Evolutionary conservation across 352 stramenopile species (phyloP).

Genomic region (Plasmopara viticola): DNA sequence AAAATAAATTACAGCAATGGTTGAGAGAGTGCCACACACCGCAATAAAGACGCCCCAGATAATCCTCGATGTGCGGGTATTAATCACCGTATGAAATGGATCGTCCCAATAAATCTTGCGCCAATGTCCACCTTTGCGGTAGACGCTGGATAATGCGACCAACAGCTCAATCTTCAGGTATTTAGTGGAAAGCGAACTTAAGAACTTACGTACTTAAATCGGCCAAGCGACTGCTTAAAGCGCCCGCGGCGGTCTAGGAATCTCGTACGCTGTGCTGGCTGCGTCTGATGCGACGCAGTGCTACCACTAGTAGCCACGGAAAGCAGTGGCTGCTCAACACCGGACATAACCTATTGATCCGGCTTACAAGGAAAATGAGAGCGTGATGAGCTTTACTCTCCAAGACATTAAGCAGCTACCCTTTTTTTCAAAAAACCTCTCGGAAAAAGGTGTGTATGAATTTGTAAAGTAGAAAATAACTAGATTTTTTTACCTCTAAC

Average conservation of each 20-base stretch:
- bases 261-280: conserved; percentile 12
- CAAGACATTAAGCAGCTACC: too few species aligned
- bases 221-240: conserved; percentile 67
- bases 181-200: not conserved
- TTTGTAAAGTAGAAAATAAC: too few species aligned
- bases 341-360: conserved; percentile 14
- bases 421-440: too few species aligned
- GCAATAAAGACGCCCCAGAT: conserved; percentile 69
- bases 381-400: too few species aligned
- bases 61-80: conserved; percentile 78
- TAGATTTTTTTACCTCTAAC: too few species aligned
- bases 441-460: too few species aligned
- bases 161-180: not conserved
- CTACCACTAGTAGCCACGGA: conserved; percentile 18
- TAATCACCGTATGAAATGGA: conserved; percentile 83
- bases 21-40: conserved; percentile 24
- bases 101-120: conserved; percentile 80
- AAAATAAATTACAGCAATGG: not conserved
- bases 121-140: conserved; percentile 71
- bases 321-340: conserved; percentile 33
- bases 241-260: conserved; percentile 60
- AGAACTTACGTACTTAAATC: conserved; percentile 48
- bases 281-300: conserved; percentile 3
- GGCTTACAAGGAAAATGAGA: conserved; percentile 3
- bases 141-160: conserved; percentile 27